phyloP scores from a whole-genome alignment of 2,329 filamentous ascomycete species.

The Massarina eburnea region DNA sequence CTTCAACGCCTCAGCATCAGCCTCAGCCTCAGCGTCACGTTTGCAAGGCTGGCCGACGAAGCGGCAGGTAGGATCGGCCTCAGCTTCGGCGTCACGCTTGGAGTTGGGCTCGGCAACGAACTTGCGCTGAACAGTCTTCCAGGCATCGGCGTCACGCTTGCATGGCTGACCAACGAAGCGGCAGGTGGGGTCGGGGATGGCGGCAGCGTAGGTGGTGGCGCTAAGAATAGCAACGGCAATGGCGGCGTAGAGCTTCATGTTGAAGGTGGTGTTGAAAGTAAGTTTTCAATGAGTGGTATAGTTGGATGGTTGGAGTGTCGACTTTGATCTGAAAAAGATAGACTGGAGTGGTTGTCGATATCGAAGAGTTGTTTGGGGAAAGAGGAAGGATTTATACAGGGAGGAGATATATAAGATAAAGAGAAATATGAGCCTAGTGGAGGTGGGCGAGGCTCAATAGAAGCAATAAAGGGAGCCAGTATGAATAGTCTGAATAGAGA shows the following conservation, averaged over 20 bases:
- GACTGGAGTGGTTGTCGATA: conserved; percentile 11
- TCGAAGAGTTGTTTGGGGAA: conserved; percentile 4
- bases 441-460: conserved; percentile 14
- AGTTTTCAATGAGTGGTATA: conserved; percentile 16
- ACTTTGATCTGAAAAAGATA: conserved; percentile 10
- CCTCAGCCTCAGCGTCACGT: conserved; percentile 31
- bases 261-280: conserved; percentile 20
- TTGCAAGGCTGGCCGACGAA: conserved; percentile 23
- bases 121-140: conserved; percentile 21
- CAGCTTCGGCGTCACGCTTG: conserved; percentile 35
- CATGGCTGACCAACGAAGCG: conserved; percentile 23
- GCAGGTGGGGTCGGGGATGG: conserved; percentile 39
- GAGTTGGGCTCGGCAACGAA: conserved; percentile 22
- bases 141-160: conserved; percentile 36
- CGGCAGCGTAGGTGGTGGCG: conserved; percentile 44
- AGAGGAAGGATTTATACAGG: conserved; percentile 15
- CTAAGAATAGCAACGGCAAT: conserved; percentile 46
- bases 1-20: conserved; percentile 19
- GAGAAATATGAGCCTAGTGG: neutral
- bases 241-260: conserved; percentile 53
- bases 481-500: conserved; percentile 2
- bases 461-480: conserved; percentile 1
- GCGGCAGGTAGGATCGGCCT: conserved; percentile 21
- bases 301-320: conserved; percentile 2
- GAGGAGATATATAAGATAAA: conserved; percentile 1